These are phyloP conservation scores for Rhizophagus clarus DNA, from an alignment of 192 early-diverging fungal genomes.

Conservation along the genomic window DNA sequence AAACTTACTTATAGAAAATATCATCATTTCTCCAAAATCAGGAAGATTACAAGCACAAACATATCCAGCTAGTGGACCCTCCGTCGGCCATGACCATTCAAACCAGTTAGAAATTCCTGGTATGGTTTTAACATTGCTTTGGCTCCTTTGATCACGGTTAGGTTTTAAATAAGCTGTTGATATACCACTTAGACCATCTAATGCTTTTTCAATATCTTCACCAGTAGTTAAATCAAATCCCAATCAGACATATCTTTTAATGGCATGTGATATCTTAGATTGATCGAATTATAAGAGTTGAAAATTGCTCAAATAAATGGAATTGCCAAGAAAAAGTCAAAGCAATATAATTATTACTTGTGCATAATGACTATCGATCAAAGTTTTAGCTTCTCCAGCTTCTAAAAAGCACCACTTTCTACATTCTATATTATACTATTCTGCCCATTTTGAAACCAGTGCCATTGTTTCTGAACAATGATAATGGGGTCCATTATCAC, in stretches of 20 bases:
- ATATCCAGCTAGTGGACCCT: neutral
- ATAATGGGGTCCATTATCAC: too few species aligned
- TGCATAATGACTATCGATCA: too few species aligned
- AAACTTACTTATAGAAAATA: neutral
- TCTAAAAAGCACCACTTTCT: too few species aligned
- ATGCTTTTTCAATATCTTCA: slow-evolving; percentile 3
- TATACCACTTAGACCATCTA: neutral
- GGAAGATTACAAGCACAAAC: neutral
- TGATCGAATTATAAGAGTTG: too few species aligned
- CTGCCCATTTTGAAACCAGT: too few species aligned
- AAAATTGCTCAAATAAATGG: too few species aligned
- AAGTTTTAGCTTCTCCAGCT: too few species aligned
- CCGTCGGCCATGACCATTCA: neutral
- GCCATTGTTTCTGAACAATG: too few species aligned
- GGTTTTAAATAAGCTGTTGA: neutral
- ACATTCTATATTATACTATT: too few species aligned
- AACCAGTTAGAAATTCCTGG: neutral
- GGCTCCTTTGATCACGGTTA: neutral
- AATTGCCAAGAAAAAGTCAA: too few species aligned
- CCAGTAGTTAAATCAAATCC: slow-evolving; percentile 2
- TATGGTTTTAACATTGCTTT: neutral
- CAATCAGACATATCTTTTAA: slow-evolving; percentile 7
- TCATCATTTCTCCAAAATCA: neutral
- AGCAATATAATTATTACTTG: too few species aligned
- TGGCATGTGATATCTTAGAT: neutral